Conservation (phyloP, 805 yeast genomes). For the Pichia deserticola region DNA sequence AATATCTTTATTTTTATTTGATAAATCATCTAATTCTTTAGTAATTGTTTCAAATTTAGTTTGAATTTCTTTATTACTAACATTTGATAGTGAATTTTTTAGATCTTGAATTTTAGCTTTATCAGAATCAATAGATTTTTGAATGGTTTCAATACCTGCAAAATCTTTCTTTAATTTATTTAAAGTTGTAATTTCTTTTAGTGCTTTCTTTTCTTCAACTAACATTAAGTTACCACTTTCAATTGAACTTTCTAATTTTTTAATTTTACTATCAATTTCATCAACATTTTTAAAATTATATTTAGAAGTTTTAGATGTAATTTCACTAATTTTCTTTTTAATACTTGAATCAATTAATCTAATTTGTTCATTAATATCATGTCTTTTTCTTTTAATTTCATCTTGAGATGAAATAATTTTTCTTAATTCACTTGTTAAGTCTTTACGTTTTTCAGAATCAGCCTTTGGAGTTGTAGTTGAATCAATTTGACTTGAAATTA, state of each 20-base stretch:
- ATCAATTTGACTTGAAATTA: slow-evolving; percentile 48
- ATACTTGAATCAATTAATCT: slow-evolving; percentile 59
- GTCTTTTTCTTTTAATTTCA: slow-evolving; percentile 28
- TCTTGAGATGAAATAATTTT: slow-evolving; percentile 34
- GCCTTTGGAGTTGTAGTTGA: slow-evolving; percentile 44
- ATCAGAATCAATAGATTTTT: slow-evolving; percentile 72
- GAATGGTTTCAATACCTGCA: slow-evolving; percentile 62
- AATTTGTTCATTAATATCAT: slow-evolving; percentile 50
- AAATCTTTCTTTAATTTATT: slow-evolving; percentile 77
- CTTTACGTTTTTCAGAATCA: slow-evolving; percentile 45
- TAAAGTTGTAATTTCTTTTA: slow-evolving; percentile 79
- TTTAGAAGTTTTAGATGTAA: slow-evolving; percentile 65
- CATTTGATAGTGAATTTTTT: slow-evolving; percentile 54
- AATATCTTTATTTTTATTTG: slow-evolving; percentile 48
- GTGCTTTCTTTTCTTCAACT: slow-evolving; percentile 81
- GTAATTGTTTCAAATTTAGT: slow-evolving; percentile 61
- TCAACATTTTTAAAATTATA: slow-evolving; percentile 57
- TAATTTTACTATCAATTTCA: slow-evolving; percentile 63
- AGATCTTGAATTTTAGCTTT: slow-evolving; percentile 67
- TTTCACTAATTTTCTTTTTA: slow-evolving; percentile 69
- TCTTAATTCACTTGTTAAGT: slow-evolving; percentile 38
- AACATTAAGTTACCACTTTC: slow-evolving; percentile 74
- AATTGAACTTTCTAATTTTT: slow-evolving; percentile 61
- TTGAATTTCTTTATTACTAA: slow-evolving; percentile 58
- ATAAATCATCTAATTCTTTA: slow-evolving; percentile 61